A percentile compares a stretch with the other conserved stretches of the same genome.
phyloP scores from a whole-genome alignment of 2,329 filamentous ascomycete genomes.

The Aspergillus pseudoglaucus region DNA sequence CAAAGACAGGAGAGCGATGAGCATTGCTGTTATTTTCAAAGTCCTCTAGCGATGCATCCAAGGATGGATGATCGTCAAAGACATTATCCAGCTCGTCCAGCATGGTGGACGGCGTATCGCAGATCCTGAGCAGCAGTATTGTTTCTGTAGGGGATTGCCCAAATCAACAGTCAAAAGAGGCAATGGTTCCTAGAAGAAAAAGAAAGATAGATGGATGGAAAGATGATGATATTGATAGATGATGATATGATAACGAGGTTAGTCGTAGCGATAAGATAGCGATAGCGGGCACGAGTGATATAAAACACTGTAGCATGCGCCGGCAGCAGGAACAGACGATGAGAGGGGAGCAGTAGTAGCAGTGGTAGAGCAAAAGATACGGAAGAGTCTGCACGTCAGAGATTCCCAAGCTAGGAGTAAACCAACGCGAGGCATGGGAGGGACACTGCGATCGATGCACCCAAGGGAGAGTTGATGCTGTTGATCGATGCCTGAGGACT shows the following conservation, averaged over 20 bases:
- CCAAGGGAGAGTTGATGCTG: constrained; percentile 3
- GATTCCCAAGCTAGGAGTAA: constrained; percentile 1
- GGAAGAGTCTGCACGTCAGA: constrained; percentile 6
- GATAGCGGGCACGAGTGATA: constrained; percentile 3
- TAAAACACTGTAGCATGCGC: constrained; percentile 1
- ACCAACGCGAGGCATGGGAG: constrained; percentile 8
- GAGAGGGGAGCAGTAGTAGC: constrained; percentile 1
- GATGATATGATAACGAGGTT: constrained; percentile 5
- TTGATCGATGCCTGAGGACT: constrained; percentile 12
- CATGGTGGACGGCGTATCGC: constrained; percentile 35
- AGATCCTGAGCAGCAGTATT: constrained; percentile 15
- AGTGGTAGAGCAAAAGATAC: constrained; percentile 2
- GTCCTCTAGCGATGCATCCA: constrained; percentile 56
- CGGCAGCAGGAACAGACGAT: constrained; percentile 2
- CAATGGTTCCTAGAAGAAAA: constrained; percentile 15
- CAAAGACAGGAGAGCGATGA: constrained; percentile 47
- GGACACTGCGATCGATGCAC: constrained; percentile 1
- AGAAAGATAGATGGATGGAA: constrained; percentile 3
- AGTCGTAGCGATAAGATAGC: constrained; percentile 14
- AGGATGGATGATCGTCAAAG: constrained; percentile 54
- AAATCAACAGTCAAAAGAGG: constrained; percentile 16
- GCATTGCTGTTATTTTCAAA: constrained; percentile 49
- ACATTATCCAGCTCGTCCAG: constrained; percentile 42
- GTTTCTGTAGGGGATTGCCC: neutral
- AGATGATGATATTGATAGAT: neutral